Percentiles rank a stretch among this genome's conserved stretches.
Conservation (phyloP, 129 eudicot species). For the Erigeron canadensis region DNA sequence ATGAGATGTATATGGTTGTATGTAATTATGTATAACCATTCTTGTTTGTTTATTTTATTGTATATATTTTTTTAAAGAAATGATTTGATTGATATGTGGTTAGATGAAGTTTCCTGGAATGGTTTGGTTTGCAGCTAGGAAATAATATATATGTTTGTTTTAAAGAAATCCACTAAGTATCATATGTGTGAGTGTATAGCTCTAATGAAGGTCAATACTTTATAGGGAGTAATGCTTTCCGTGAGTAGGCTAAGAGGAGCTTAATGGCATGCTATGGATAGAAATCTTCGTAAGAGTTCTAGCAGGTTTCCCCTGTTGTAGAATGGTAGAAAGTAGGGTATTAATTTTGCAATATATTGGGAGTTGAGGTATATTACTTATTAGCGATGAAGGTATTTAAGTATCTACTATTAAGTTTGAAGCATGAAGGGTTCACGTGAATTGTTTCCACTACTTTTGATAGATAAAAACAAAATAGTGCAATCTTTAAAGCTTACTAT, state of each 20-base stretch:
- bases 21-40: constrained; percentile 4
- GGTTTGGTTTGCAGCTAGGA: constrained; percentile 3
- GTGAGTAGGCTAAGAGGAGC: neutral
- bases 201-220: neutral
- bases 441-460: neutral
- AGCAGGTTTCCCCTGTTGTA: neutral
- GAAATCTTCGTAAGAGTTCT: neutral
- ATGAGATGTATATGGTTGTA: neutral
- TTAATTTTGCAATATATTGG: neutral
- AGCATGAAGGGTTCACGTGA: neutral
- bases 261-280: neutral
- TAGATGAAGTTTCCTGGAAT: neutral
- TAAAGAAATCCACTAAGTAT: neutral
- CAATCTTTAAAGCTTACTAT: neutral
- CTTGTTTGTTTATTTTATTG: no score
- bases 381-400: neutral
- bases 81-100: neutral
- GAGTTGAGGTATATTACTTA: neutral
- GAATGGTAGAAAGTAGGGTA: neutral
- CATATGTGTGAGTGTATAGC: neutral
- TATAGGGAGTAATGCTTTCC: neutral
- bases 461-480: neutral
- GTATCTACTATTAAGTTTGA: constrained; percentile 1
- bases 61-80: neutral
- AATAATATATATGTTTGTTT: neutral